Evolutionary conservation across 1,139 yeast species (phyloP), one percentile per base, ranked within the genome.

Genomic region (Lodderomyces theae): DNA sequence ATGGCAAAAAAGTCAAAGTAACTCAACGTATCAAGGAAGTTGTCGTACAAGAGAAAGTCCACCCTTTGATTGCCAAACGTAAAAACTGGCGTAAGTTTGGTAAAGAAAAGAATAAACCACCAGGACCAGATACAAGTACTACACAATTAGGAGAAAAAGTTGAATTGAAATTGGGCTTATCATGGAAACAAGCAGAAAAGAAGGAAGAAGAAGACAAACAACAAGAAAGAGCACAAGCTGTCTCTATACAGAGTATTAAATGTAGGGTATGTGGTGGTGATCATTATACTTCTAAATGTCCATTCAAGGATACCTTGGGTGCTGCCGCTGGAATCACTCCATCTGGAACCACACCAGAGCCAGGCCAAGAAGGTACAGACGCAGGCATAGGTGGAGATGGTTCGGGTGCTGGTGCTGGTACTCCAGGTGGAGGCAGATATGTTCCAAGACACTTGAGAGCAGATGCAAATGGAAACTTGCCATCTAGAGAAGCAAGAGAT

Each of bases 251-350:
- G 51, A 63, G 77, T 50, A 68, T 84, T 56, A 72, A 69, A 57
- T 92, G 98, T 80, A 86, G 97, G 79, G 72, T 78, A 45, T 92
- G 99, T 84, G 84, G 85, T 50, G 97, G 96, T 58, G 86, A 82
- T 52, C 99, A 92, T 76, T 88, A 83, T 78, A 86, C 97, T 32
- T 72, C 90, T 61, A 83, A 86, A 69, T 92, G 99, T 85, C 98
- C 98, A 51, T 88, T 82, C 77, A 90, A 86, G 70, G 95, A 86
- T 56, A 86, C 94, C 34, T 74, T 92, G 64, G 94, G 90, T 30
- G 74, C 74, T 35, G 68, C 66, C 39, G 53, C 63, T 17, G 65
- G 63, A 37, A 55, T 61, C 26, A 54, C 63, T 17, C 31, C 40
- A 6, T 60, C 61, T 34, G 42, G 41, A 24, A 61, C 66, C 33